Base-by-base conservation (phyloP, 176 grass and related monocot species). In the Musa beccarii region DNA sequence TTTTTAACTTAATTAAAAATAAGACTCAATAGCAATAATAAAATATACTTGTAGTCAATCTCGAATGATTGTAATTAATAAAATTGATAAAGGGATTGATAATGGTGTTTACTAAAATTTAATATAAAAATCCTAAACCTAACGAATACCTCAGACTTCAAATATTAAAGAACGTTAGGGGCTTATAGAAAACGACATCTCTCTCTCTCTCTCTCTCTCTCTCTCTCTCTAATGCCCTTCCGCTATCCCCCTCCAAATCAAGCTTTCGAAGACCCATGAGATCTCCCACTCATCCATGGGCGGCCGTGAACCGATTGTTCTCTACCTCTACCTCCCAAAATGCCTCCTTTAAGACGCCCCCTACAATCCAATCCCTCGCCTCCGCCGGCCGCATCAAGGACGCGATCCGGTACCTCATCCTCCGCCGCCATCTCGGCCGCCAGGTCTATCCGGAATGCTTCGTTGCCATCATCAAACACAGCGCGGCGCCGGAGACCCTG, bases 391-490 rank as follows among this genome's bases (percentile, higher is more conserved):
- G 68, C 69, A 55, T 80, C 29, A n/a, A 59, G 34, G 75, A 76
- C 59, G 57, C 75, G n/a, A 10, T 76, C 59, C 59, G 59, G 21
- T 63, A n/a, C 54, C n/a, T 80, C 21, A 69, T 80, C 68, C 68
- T 80, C 68, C 78, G 34, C 55, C 78, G 78, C 21, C 54, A 69
- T 69, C 78, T 56, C 34, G 69, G 68, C 2, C 29, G n/a, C n/a
- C 68, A 22, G 2, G n/a, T 73, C 43, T 9, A 63, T 11, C 68
- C 68, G 13, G 68, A 80, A 20, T 69, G 34, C 54, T 80, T 80
- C 56, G 56, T 63, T 10, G 54, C 78, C 34, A n/a, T 80, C 11
- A 43, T 80, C 14, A 24, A 49, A 24, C 78, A 20, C 17, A 72
- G 78, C n/a, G 78, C 68, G 8, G 11, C 20, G 7, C 43, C n/a